Evolutionary conservation across 495 filamentous ascomycete species (phyloP).

Genomic region (Aspergillus haitiensis): DNA sequence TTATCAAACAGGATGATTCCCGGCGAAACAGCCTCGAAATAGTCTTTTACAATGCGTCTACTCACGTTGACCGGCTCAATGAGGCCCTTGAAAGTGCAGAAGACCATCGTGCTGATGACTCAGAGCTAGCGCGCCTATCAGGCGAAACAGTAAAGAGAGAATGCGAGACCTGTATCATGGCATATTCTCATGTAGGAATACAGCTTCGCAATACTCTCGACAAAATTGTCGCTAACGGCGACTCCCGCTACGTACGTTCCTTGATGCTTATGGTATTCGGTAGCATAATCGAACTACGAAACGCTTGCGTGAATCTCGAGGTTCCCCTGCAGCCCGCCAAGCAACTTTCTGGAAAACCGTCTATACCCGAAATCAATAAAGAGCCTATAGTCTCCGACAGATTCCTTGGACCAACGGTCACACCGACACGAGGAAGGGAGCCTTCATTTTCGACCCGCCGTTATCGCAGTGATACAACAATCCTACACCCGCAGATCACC

Average conservation of each 20-base stretch:
- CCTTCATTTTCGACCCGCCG: constrained; percentile 49
- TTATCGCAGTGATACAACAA: constrained; percentile 61
- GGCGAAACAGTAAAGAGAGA: constrained; percentile 62
- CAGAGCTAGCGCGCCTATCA: constrained; percentile 44
- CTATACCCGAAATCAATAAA: constrained; percentile 30
- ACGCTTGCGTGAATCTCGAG: constrained; percentile 49
- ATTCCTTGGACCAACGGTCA: constrained; percentile 53
- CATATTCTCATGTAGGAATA: constrained; percentile 72
- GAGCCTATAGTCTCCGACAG: constrained; percentile 28
- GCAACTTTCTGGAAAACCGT: constrained; percentile 28
- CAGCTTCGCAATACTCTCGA: constrained; percentile 68
- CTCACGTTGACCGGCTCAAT: constrained; percentile 72
- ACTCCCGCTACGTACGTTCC: constrained; percentile 77
- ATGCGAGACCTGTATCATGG: constrained; percentile 68
- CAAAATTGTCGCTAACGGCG: constrained; percentile 70
- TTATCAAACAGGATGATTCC: constrained; percentile 65
- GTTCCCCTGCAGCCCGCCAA: constrained; percentile 31
- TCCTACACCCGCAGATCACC: constrained; percentile 54
- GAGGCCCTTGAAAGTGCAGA: constrained; percentile 68
- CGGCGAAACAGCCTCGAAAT: constrained; percentile 73
- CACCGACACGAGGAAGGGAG: constrained; percentile 57
- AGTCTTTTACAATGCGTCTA: constrained; percentile 73
- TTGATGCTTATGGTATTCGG: constrained; percentile 79
- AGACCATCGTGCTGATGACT: constrained; percentile 38
- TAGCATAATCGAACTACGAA: constrained; percentile 72